These are phyloP conservation scores for Tilletia caries DNA, from an alignment of 1,284 basidiomycete genomes.

Conservation along the genomic window DNA sequence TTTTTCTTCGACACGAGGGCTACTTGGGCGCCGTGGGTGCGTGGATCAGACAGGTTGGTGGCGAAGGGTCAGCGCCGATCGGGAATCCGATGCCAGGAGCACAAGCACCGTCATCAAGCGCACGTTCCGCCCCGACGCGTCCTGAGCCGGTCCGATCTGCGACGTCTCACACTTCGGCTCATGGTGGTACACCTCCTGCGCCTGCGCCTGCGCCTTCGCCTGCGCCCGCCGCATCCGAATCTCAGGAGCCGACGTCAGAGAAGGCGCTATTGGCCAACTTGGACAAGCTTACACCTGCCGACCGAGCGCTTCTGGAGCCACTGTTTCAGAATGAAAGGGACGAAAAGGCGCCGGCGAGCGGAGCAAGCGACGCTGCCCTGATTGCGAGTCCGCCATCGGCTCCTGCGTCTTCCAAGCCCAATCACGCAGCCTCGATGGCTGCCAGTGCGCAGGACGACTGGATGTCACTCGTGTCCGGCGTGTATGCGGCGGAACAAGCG, in stretches of 20 bases:
- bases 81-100: not conserved
- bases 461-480: not conserved
- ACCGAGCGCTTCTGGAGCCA: not conserved
- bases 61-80: constrained; percentile 18
- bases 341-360: not conserved
- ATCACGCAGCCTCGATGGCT: not conserved
- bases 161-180: too few species aligned
- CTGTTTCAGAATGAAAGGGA: not conserved
- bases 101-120: not conserved
- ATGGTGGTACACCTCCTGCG: too few species aligned
- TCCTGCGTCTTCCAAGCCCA: not conserved
- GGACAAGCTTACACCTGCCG: not conserved
- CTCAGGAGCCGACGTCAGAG: too few species aligned
- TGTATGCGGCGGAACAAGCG: constrained; percentile 1
- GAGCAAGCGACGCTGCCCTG: not conserved
- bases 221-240: too few species aligned
- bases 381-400: not conserved
- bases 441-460: not conserved
- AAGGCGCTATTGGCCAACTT: not conserved
- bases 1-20: constrained; percentile 96
- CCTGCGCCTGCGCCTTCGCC: too few species aligned
- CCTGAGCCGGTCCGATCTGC: not conserved
- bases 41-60: constrained; percentile 48
- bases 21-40: constrained; percentile 73
- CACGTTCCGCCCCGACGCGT: not conserved